A percentile compares a stretch with the other conserved stretches of the same genome.
These are phyloP conservation scores for Leishmania tarentolae DNA, from an alignment of 208 protist species.

Conservation along the genomic window DNA sequence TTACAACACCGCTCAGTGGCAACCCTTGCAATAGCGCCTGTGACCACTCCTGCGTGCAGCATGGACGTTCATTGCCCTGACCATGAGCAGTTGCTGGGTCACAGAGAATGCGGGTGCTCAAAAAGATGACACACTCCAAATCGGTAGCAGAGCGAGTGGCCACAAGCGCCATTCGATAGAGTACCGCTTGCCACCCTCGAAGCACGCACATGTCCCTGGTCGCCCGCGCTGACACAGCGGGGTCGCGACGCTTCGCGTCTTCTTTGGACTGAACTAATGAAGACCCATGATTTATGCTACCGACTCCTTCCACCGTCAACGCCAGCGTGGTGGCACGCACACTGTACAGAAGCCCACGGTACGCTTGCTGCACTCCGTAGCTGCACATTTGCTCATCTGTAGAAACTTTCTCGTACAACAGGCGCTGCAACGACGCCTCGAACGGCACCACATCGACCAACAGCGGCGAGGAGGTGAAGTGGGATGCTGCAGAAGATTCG, in stretches of 20 bases:
- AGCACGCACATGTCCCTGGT: slow-evolving; percentile 9
- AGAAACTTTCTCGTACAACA: slow-evolving; percentile 48
- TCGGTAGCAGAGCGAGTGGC: slow-evolving; percentile 22
- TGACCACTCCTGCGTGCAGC: slow-evolving; percentile 67
- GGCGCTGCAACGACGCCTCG: slow-evolving; percentile 62
- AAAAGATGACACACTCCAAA: slow-evolving; percentile 45
- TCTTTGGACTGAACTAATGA: neutral
- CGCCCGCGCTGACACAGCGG: neutral
- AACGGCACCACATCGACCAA: slow-evolving; percentile 55
- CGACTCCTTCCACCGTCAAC: neutral
- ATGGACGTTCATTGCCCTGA: slow-evolving; percentile 85
- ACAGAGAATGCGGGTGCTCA: slow-evolving; percentile 62
- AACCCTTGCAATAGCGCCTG: slow-evolving; percentile 43
- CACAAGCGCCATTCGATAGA: slow-evolving; percentile 48
- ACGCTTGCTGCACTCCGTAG: slow-evolving; percentile 71
- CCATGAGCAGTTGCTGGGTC: slow-evolving; percentile 62
- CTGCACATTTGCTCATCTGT: slow-evolving; percentile 71
- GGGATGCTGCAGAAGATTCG: neutral
- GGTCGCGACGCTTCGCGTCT: neutral
- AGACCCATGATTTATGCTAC: neutral
- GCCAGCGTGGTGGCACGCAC: slow-evolving; percentile 26
- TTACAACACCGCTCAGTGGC: neutral
- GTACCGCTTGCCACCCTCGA: slow-evolving; percentile 44
- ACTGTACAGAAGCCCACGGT: slow-evolving; percentile 61
- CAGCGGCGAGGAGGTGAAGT: slow-evolving; percentile 4